Base-by-base conservation (phyloP, 139 green algal genomes). In the Volvox reticuliferus region DNA sequence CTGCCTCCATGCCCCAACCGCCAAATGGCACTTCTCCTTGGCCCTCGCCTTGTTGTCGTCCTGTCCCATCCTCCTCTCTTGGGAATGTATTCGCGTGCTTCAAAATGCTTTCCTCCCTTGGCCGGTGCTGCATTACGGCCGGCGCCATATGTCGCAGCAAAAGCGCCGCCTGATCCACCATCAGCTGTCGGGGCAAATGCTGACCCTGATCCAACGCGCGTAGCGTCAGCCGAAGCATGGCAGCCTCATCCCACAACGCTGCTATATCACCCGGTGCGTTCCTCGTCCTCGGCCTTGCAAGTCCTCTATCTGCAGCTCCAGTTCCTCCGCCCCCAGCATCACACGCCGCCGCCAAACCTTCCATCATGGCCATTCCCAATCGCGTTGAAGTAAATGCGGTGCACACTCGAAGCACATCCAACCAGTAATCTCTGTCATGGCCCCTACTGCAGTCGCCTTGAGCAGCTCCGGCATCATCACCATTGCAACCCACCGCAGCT, bases 121-220 rank as follows among this genome's bases (percentile, higher is more conserved):
- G 21, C 65, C 65, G 24, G 65, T 26, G 65, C 6, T 73, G 65
- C 65, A 24, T 28, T 30, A 5, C 65, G 0, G 78, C 13, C 82
- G 55, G 30, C 14, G 33, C n/a, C 82, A 87, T 77, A 63, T 33
- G 20, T 18, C 82, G 3, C 61, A 62, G 18, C 30, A 87, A 32
- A 12, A 87, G 62, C 32, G 30, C 82, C 0, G 82, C 82, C 61
- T 78, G 82, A 9, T 87, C 32, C 30, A 32, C 19, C 82, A 78
- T 6, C 18, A 87, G 62, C 82, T 33, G 82, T 63, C 20, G 30
- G 30, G 82, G 82, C 82, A 77, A 32, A 26, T 12, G 62, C 62
- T 77, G 62, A 32, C 82, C 82, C 30, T 77, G 9, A 33, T 32
- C 20, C 82, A 87, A 33, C 62, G 82, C 82, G 24, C 82, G 62